Conservation (phyloP, 345 rosid genomes). For the Murraya paniculata region DNA sequence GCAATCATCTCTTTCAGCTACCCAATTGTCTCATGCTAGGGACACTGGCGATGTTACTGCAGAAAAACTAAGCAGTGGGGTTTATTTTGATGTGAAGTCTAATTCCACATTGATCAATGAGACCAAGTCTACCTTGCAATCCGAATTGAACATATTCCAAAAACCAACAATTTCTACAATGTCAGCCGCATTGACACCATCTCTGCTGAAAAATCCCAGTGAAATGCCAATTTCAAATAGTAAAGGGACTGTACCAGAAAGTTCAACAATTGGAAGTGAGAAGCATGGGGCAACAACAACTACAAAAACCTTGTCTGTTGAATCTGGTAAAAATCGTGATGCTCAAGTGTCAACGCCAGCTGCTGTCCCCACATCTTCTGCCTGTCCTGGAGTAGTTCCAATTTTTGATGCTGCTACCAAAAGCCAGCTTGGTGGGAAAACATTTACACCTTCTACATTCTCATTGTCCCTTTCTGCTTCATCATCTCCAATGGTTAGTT, state of each 20-base stretch:
- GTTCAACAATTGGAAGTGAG: conserved; percentile 25
- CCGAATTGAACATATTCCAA: conserved; percentile 30
- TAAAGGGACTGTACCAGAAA: conserved; percentile 27
- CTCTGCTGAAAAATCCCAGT: conserved; percentile 27
- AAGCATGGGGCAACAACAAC: conserved; percentile 20
- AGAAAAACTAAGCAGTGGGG: conserved; percentile 23
- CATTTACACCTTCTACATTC: conserved; percentile 30
- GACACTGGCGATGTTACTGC: conserved; percentile 28
- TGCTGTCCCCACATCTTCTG: conserved; percentile 32
- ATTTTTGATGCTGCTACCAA: conserved; percentile 31
- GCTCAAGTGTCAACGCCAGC: conserved; percentile 28
- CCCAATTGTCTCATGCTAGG: conserved; percentile 25
- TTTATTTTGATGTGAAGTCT: conserved; percentile 37
- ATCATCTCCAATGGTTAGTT: conserved; percentile 31
- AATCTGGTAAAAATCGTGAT: conserved; percentile 30
- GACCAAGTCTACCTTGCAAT: conserved; percentile 31
- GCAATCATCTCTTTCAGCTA: conserved; percentile 32
- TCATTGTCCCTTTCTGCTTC: conserved; percentile 36
- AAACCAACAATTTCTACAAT: conserved; percentile 28
- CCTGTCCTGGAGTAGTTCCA: conserved; percentile 29
- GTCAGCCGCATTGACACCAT: conserved; percentile 26
- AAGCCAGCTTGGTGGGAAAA: conserved; percentile 41
- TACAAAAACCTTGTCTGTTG: conserved; percentile 24
- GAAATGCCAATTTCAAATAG: conserved; percentile 31
- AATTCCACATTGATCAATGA: conserved; percentile 28